Base-by-base conservation (phyloP, 495 filamentous ascomycete species). In the Penicillium desertorum region DNA sequence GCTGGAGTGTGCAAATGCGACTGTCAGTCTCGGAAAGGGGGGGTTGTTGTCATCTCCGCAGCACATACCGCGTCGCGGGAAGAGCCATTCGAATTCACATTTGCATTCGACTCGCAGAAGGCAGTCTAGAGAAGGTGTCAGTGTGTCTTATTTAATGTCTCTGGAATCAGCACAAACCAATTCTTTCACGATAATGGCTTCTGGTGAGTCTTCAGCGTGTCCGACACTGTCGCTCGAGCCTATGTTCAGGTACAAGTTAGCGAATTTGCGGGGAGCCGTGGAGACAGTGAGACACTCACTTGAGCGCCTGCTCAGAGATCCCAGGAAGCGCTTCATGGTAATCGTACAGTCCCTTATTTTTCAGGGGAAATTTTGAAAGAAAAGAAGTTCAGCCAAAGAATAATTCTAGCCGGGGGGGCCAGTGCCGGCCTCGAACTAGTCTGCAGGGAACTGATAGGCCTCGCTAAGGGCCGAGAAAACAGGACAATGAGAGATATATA, bases 31-130 rank as follows among this genome's bases (percentile, higher is more conserved):
- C 32, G 29, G 17, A 22, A 17, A 22, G n/a, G 41, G 41, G 29
- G 5, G n/a, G 25, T 29, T 20, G 12, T 58, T 54, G 10, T 37
- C 45, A 43, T 39, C 34, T 14, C 36, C 27, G 22, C 45, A 12
- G 49, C 27, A 60, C 83, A 46, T 79, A 90, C 88, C 60, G 80
- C 70, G 61, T 84, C 81, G 58, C 78, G 80, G 12, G 87, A 81
- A 53, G 81, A 80, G 17, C 80, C 81, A 23, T 82, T 86, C 23
- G 23, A 9, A 17, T 19, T 53, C 17, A 88, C 81, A 22, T 82
- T 87, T 19, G 17, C 8, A 17, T 23, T 36, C 17, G 88, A 89
- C 71, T 91, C 85, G 80, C 91, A 96, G 69, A 98, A 98, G 1
- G 80, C 75, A 61, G 72, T 77, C 83, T 86, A 56, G 42, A 43